Conservation (phyloP, 2,329 filamentous ascomycete species). For the Aspergillus luchuensis region DNA sequence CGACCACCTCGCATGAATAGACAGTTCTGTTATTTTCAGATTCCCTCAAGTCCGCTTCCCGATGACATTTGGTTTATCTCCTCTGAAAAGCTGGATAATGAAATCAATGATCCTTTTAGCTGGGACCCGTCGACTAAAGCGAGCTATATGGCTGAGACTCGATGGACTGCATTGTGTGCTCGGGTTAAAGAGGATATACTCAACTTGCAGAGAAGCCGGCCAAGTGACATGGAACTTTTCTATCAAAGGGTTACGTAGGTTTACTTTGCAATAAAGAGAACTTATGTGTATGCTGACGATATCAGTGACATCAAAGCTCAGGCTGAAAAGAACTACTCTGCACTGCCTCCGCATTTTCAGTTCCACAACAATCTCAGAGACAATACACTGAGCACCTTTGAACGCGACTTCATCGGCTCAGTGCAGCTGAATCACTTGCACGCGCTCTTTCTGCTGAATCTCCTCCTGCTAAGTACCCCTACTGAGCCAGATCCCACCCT, state of each 20-base stretch:
- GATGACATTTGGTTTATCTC: background rate
- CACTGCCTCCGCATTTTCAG: constrained; percentile 26
- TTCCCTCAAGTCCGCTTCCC: background rate
- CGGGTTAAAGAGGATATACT: constrained; percentile 31
- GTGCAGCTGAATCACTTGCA: constrained; percentile 31
- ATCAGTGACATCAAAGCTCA: constrained; percentile 23
- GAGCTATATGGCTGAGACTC: constrained; percentile 29
- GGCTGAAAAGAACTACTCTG: constrained; percentile 26
- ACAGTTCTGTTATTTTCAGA: constrained; percentile 43
- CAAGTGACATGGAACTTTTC: constrained; percentile 17
- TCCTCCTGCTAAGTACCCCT: constrained; percentile 26
- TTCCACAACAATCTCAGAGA: constrained; percentile 26
- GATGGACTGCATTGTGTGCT: constrained; percentile 32
- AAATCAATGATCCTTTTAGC: accelerated
- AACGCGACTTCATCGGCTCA: constrained; percentile 29
- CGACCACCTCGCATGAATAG: constrained; percentile 49
- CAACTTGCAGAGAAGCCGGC: constrained; percentile 24
- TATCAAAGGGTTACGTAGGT: too few relatives aligned
- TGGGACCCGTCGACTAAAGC: constrained; percentile 23
- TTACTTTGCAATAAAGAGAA: too few relatives aligned
- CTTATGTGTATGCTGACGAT: too few relatives aligned
- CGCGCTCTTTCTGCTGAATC: constrained; percentile 29
- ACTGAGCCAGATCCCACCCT: constrained; percentile 29
- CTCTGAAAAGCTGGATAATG: too few relatives aligned
- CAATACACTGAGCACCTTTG: constrained; percentile 23